A percentile compares a stretch with the other conserved stretches of the same genome.
phyloP scores from a whole-genome alignment of 495 filamentous ascomycete species.

The Pseudomonodictys pantanalensis region DNA sequence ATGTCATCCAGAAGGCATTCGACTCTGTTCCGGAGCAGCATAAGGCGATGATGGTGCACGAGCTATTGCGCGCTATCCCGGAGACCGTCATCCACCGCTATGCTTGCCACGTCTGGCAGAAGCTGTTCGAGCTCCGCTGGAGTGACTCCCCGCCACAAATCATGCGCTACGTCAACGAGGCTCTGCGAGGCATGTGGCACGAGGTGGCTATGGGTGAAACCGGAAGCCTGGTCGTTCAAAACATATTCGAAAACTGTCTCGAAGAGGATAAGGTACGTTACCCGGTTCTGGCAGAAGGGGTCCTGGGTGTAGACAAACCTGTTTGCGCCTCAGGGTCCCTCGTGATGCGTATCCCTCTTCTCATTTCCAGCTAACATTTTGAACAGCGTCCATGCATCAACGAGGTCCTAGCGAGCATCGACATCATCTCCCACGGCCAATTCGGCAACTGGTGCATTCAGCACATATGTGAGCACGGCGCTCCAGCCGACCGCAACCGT shows the following conservation, averaged over 20 bases:
- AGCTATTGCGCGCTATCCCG: conserved; percentile 89
- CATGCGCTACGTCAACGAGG: conserved; percentile 97
- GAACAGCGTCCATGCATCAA: conserved; percentile 87
- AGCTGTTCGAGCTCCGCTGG: conserved; percentile 98
- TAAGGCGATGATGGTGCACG: conserved; percentile 97
- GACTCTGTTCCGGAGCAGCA: conserved; percentile 96
- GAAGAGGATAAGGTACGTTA: conserved; percentile 92
- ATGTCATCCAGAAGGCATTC: conserved; percentile 97
- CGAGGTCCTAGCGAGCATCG: conserved; percentile 89
- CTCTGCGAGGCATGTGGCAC: conserved; percentile 95
- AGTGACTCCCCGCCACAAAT: conserved; percentile 91
- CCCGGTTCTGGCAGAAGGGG: background rate
- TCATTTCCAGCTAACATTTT: conserved; percentile 40
- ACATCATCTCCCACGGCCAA: conserved; percentile 95
- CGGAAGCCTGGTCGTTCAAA: conserved; percentile 95
- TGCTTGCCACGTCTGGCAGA: conserved; percentile 99
- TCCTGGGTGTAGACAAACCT: background rate
- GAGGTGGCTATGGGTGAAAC: conserved; percentile 96
- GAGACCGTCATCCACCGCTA: conserved; percentile 98
- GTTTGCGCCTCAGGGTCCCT: no score
- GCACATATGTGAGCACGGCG: conserved; percentile 96
- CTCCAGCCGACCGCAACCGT: conserved; percentile 83
- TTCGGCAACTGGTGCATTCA: conserved; percentile 99
- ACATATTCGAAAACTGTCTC: conserved; percentile 98
- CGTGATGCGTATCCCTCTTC: no score